Evolutionary conservation across 129 eudicot species (phyloP).

Genomic region (Calendula officinalis): DNA sequence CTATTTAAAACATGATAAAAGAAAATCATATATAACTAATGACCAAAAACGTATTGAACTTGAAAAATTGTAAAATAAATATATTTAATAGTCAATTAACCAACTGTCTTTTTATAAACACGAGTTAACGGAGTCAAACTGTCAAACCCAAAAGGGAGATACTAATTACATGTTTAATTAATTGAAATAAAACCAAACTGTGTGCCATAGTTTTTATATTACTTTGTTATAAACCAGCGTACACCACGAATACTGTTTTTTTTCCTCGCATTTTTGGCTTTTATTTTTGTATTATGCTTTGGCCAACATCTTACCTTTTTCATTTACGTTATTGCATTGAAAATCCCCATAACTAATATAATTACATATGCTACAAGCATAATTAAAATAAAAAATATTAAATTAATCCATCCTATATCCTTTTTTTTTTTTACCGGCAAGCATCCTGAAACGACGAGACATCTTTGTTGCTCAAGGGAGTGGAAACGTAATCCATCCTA

Average conservation of each 20-base stretch:
- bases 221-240: neutral
- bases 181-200: neutral
- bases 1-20: no score
- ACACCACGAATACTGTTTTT: neutral
- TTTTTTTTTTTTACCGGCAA: slow-evolving; percentile 31
- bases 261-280: slow-evolving; percentile 1
- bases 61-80: no score
- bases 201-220: slow-evolving; percentile 9
- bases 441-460: slow-evolving; percentile 42
- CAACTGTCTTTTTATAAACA: no score
- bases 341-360: neutral
- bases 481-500: slow-evolving; percentile 17
- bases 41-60: no score
- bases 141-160: neutral
- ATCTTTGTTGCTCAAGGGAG: slow-evolving; percentile 20
- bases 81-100: no score
- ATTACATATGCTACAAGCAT: slow-evolving; percentile 19
- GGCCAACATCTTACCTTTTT: slow-evolving; percentile 26
- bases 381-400: neutral
- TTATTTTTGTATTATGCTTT: slow-evolving; percentile 20
- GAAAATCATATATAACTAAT: no score
- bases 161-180: neutral
- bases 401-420: neutral
- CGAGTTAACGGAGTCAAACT: neutral
- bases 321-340: slow-evolving; percentile 18